These are phyloP conservation scores for Lachnellula occidentalis DNA, from an alignment of 2,329 filamentous ascomycete genomes.

Conservation along the genomic window DNA sequence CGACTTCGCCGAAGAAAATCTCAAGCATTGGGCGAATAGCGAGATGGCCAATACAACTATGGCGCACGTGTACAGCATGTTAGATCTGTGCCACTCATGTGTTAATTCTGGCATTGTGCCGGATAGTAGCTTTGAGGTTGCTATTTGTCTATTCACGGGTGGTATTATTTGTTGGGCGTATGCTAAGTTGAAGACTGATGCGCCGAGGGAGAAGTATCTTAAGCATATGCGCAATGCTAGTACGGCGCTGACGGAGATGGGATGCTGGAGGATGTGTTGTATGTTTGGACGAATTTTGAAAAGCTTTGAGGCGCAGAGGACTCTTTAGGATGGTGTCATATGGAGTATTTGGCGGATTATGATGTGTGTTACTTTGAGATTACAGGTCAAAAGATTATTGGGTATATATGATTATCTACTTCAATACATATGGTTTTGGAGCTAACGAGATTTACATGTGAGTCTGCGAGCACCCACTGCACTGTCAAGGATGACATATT, in stretches of 20 bases:
- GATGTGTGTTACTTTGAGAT: background rate
- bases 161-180: conserved; percentile 29
- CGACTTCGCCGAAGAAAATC: conserved; percentile 26
- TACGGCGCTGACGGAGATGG: conserved; percentile 21
- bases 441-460: too few relatives aligned
- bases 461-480: too few relatives aligned
- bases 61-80: conserved; percentile 22
- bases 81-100: conserved; percentile 18
- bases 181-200: conserved; percentile 18
- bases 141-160: conserved; percentile 24
- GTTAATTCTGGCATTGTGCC: conserved; percentile 14
- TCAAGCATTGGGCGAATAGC: conserved; percentile 26
- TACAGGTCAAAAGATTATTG: background rate
- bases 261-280: conserved; percentile 26
- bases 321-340: background rate
- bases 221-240: conserved; percentile 21
- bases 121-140: conserved; percentile 22
- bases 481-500: too few relatives aligned
- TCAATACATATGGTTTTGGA: too few relatives aligned
- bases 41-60: conserved; percentile 24
- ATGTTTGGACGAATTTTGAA: conserved; percentile 27
- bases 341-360: background rate
- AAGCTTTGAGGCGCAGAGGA: conserved; percentile 16
- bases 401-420: too few relatives aligned
- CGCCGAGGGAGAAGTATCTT: conserved; percentile 11